Evolutionary conservation across 1,139 yeast species (phyloP), one percentile per base, ranked within the genome.

Genomic region (Spencermartinsiella ligniputridi): DNA sequence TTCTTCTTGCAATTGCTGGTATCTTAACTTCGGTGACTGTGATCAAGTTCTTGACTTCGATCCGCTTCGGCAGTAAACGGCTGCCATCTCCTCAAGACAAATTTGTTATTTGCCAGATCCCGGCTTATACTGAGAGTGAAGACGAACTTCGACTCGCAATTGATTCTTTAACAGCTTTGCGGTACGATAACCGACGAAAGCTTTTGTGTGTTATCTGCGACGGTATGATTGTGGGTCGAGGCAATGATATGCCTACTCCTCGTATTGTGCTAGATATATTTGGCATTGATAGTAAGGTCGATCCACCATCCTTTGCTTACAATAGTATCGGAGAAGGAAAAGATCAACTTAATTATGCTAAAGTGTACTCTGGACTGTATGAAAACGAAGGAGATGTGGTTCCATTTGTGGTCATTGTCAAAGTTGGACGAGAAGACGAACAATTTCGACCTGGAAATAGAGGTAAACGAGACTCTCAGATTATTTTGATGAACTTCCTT

Each of bases 391-490:
- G 72, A 16, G 62, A 66, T 42, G 61, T 65, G 35, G 70, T 68
- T 9, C 72, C 72, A 2, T 68, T 52, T 49, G 50, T 69, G 30
- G 69, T 67, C 4, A 56, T 69, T 24, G 70, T 66, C 36, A 68
- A 68, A 49, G 63, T 61, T n/a, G 72, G 72, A 3, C 54, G 63
- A 29, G 67, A 67, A 1, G 53, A 56, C 12, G 72, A 68, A 47
- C n/a, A 29, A 18, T 41, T 48, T 6, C 52, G 62, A 16, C 71
- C 73, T 2, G 73, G 73, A 11, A 69, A 69, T 51, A 57, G 73
- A 42, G 73, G 73, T 22, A 69, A 69, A 52, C 69, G 73, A 40
- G 73, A 69, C 52, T 68, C 72, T 2, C 73, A 69, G 52, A 60
- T 69, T 41, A 44, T 69, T 36, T 45, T 69, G 41, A 65, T 69